A percentile compares a stretch with the other conserved stretches of the same genome.
phyloP scores from a whole-genome alignment of 2,329 filamentous ascomycete species.

The Acephala macrosclerotiorum region DNA sequence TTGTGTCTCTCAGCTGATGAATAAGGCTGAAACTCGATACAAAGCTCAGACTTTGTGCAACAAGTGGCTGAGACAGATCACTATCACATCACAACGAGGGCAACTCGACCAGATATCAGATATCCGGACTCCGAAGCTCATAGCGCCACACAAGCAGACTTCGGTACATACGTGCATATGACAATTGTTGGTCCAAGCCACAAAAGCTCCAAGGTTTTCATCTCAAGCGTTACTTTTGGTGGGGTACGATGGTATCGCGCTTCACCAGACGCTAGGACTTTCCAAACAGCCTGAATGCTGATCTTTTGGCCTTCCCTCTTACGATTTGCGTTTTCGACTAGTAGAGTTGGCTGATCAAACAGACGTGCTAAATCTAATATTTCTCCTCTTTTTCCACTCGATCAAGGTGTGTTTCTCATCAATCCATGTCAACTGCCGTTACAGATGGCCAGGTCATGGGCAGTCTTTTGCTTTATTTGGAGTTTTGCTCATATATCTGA shows the following conservation, averaged over 20 bases:
- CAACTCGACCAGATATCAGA: neutral
- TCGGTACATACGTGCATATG: conserved; percentile 9
- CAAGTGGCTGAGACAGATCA: neutral
- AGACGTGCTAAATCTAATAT: neutral
- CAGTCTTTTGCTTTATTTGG: neutral
- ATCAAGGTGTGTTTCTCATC: neutral
- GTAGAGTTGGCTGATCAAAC: neutral
- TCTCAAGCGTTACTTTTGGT: neutral
- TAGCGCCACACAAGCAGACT: neutral
- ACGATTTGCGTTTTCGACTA: neutral
- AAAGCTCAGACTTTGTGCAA: neutral
- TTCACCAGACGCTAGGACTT: neutral
- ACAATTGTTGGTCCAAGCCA: conserved; percentile 10
- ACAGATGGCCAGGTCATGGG: neutral
- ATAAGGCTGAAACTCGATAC: conserved; percentile 9
- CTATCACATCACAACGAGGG: neutral
- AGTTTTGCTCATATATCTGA: neutral
- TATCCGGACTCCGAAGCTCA: neutral
- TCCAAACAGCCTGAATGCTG: conserved; percentile 6
- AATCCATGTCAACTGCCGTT: neutral
- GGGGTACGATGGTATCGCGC: neutral
- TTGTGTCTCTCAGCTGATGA: neutral
- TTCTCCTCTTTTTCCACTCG: neutral
- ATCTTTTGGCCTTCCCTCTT: conserved; percentile 1
- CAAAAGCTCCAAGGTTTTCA: neutral